A percentile compares a stretch with the other conserved stretches of the same genome.
Conservation (phyloP, 1,284 basidiomycete genomes). For the Tilletia caries region DNA sequence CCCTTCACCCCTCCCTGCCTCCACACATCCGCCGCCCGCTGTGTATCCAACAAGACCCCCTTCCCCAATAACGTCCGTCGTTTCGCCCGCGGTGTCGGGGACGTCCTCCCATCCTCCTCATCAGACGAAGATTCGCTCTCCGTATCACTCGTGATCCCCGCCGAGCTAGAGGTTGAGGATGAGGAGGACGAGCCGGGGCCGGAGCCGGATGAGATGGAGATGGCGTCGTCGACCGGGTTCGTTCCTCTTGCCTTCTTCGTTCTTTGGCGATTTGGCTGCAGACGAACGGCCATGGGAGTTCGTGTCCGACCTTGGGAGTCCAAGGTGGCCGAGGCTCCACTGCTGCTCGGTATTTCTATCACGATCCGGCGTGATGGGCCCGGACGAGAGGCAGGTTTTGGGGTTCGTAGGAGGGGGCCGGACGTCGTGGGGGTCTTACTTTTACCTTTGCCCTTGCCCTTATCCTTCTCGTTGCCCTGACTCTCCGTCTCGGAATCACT, state of each 20-base stretch:
- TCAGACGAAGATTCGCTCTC: neutral
- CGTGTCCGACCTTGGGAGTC: neutral
- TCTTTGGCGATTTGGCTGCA: too few relatives aligned
- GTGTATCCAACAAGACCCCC: neutral
- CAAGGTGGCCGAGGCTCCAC: too few relatives aligned
- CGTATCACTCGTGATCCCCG: slow-evolving; percentile 4
- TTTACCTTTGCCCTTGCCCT: neutral
- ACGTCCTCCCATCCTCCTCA: neutral
- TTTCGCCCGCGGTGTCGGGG: slow-evolving; percentile 5
- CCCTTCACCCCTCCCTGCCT: neutral
- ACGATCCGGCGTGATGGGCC: too few relatives aligned
- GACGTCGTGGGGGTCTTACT: too few relatives aligned
- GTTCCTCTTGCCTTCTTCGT: neutral
- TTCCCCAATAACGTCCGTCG: neutral
- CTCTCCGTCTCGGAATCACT: neutral
- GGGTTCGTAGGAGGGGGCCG: neutral
- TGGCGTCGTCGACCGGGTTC: neutral
- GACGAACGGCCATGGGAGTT: neutral
- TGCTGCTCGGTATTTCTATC: too few relatives aligned
- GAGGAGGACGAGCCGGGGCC: neutral
- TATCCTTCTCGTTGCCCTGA: neutral
- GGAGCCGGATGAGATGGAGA: neutral
- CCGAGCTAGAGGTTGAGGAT: neutral
- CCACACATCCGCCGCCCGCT: neutral
- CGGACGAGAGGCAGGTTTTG: neutral